Evolutionary conservation across 2,329 filamentous ascomycete genomes (phyloP).

Genomic region (Venturia aucupariae): DNA sequence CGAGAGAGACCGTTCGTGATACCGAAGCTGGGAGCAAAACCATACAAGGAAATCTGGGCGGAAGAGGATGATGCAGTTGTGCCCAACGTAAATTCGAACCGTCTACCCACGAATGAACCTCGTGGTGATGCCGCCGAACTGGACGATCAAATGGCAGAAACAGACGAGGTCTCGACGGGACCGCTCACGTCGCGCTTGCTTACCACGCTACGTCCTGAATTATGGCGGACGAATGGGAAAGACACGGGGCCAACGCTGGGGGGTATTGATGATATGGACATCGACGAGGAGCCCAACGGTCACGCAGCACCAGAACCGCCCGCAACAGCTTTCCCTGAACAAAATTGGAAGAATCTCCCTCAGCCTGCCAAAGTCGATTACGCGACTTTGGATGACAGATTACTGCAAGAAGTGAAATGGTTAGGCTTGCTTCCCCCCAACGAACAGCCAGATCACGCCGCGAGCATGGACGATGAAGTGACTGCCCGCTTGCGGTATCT

Average conservation of each 20-base stretch:
- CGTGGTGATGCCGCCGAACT: constrained; percentile 79
- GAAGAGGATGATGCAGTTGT: constrained; percentile 81
- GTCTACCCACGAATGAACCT: constrained; percentile 68
- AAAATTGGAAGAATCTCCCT: constrained; percentile 65
- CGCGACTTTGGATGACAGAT: constrained; percentile 75
- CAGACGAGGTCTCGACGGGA: constrained; percentile 79
- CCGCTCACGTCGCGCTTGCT: constrained; percentile 77
- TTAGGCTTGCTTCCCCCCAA: constrained; percentile 76
- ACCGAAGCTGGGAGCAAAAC: constrained; percentile 71
- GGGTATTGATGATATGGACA: constrained; percentile 36
- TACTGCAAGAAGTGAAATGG: constrained; percentile 83
- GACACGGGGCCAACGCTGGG: constrained; percentile 39
- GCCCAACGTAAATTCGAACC: constrained; percentile 59
- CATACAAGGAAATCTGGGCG: constrained; percentile 86
- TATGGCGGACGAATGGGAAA: constrained; percentile 39
- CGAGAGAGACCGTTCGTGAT: constrained; percentile 75
- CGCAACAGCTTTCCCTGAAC: constrained; percentile 72
- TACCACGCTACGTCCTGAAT: constrained; percentile 65
- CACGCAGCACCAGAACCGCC: constrained; percentile 35
- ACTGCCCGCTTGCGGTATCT: constrained; percentile 79
- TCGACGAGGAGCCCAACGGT: constrained; percentile 30
- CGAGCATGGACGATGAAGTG: constrained; percentile 88
- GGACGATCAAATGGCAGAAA: constrained; percentile 77
- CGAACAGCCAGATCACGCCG: constrained; percentile 67
- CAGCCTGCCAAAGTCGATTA: constrained; percentile 54